A percentile compares a stretch with the other conserved stretches of the same genome.
Evolutionary conservation across 202 grass and related monocot genomes (phyloP).

Genomic region (Setaria italica): DNA sequence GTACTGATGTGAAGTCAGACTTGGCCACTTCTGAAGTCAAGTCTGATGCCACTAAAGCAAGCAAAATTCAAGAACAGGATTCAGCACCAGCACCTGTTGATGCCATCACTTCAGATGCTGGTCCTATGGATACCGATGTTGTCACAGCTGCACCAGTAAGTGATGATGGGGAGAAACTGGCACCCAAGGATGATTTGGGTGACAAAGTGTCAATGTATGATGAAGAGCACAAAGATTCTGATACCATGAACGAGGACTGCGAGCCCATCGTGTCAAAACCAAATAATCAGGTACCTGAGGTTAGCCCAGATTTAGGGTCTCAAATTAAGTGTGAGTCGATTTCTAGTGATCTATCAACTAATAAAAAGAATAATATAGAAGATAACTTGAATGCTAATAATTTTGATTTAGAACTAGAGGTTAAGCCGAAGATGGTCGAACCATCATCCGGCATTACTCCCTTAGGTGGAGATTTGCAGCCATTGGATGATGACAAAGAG

Average conservation of each 20-base stretch:
- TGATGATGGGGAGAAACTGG: conserved; percentile 34
- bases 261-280: conserved; percentile 45
- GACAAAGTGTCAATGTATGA: conserved; percentile 33
- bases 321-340: conserved; percentile 93
- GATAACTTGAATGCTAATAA: conserved; percentile 99
- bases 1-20: conserved; percentile 51
- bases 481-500: conserved; percentile 81
- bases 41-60: conserved; percentile 37
- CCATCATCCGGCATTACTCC: conserved; percentile 65
- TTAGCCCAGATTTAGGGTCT: conserved; percentile 88
- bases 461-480: conserved; percentile 67
- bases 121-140: conserved; percentile 46
- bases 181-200: conserved; percentile 34
- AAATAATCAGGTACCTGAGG: conserved; percentile 93
- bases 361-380: conserved; percentile 88
- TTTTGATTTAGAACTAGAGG: conserved; percentile 99
- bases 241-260: conserved; percentile 54
- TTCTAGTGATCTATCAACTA: conserved; percentile 94
- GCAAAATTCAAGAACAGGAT: conserved; percentile 46
- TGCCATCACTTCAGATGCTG: conserved; percentile 45
- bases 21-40: conserved; percentile 40
- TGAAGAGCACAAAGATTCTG: conserved; percentile 47
- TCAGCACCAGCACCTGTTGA: conserved; percentile 9
- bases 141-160: conserved; percentile 36
- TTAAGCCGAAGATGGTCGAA: conserved; percentile 78